Evolutionary conservation across 495 filamentous ascomycete species (phyloP).

Genomic region (Hapsidospora chrysogenum): DNA sequence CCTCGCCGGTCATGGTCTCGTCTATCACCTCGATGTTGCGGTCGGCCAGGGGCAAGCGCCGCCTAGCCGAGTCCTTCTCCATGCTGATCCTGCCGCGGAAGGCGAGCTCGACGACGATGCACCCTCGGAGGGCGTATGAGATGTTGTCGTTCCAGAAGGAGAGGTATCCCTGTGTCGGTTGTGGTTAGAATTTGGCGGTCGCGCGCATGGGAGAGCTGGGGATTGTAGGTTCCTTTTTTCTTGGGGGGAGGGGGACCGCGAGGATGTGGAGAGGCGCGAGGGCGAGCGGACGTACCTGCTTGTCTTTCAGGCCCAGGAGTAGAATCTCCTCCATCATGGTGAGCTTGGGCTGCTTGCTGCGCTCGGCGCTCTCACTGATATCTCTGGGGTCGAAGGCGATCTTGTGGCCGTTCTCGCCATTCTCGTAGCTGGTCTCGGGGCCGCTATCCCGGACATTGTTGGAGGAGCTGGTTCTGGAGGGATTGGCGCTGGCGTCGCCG

Average conservation of each 20-base stretch:
- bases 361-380: conserved; percentile 90
- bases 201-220: too few relatives aligned
- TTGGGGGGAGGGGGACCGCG: neutral
- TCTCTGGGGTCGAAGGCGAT: conserved; percentile 96
- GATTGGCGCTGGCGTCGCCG: conserved; percentile 14
- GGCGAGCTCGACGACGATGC: conserved; percentile 93
- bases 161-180: conserved; percentile 59
- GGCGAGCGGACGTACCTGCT: conserved; percentile 50
- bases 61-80: conserved; percentile 88
- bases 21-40: conserved; percentile 91
- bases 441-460: conserved; percentile 31
- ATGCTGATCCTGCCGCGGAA: conserved; percentile 94
- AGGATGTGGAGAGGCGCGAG: neutral
- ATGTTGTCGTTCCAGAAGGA: conserved; percentile 99
- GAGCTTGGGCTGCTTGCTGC: conserved; percentile 94
- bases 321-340: conserved; percentile 98
- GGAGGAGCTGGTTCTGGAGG: conserved; percentile 20
- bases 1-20: conserved; percentile 92
- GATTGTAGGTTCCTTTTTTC: too few relatives aligned
- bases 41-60: conserved; percentile 84
- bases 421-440: conserved; percentile 85
- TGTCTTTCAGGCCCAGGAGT: conserved; percentile 90
- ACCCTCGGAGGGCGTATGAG: conserved; percentile 89
- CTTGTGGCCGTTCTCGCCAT: conserved; percentile 90
- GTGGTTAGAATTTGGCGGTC: too few relatives aligned